Evolutionary conservation across 73 alveolate species (phyloP), one percentile per base, ranked within the genome.

Genomic region (Paramecium pentaurelia): DNA sequence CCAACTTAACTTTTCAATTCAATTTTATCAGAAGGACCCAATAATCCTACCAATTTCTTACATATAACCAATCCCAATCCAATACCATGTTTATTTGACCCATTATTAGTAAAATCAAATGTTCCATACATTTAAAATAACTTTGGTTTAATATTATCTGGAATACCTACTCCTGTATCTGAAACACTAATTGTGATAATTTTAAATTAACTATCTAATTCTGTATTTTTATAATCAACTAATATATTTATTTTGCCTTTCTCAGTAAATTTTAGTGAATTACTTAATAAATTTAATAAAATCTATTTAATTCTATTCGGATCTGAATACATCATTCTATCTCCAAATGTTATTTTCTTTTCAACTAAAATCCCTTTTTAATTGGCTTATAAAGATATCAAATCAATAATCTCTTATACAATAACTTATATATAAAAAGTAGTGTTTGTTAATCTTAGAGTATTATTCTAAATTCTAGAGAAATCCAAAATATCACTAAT

Each of bases 81-180:
- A 22, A 59, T 86, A 22, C 95, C 95, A 59, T 80, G 88, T 58
- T 80, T 92, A 28, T 92, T 92, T 14, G 64, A 40, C 14, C 71
- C 70, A 45, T 92, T 92, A 6, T 71, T 59, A 32, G 44, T 58
- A n/a, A 37, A 60, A 25, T 80, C 87, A 38, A 92, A 80, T 2
- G 95, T 75, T 6, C 93, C 92, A 60, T 58, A 92, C 93, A 92
- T 92, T 22, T 92, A 45, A 42, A 92, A 92, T 14, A 92, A 34
- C 27, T 92, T 92, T 27, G 95, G 80, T 54, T 83, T 38, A 8
- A 80, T 71, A 18, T 27, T n/a, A 37, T 83, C 87, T 8, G 95
- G 71, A 38, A 92, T 92, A 1, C 95, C 95, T 5, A 80, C 83
- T 44, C 95, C 95, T 27, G 95, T 80, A 64, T 92, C 95, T n/a